Evolutionary conservation across 1,284 basidiomycete species (phyloP).

Genomic region (Cryptococcus floricola): DNA sequence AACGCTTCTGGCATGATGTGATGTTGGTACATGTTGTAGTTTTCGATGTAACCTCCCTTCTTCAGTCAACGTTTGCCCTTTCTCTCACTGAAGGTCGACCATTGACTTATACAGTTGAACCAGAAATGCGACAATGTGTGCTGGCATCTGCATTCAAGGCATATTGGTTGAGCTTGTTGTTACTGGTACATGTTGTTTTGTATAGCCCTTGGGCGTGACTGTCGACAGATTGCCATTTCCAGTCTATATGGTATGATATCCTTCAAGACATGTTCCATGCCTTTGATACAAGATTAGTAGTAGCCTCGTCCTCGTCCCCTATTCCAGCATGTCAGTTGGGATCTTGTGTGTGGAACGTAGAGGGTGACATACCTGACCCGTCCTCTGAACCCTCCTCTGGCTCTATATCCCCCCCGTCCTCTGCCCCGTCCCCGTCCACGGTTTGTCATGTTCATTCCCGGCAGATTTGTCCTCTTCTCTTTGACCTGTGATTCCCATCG

Average conservation of each 20-base stretch:
- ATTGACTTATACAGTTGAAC: too few relatives aligned
- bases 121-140: too few relatives aligned
- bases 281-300: neutral
- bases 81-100: too few relatives aligned
- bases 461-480: conserved; percentile 87
- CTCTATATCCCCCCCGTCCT: conserved; percentile 26
- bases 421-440: conserved; percentile 67
- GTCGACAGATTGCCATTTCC: neutral
- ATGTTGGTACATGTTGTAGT: too few relatives aligned
- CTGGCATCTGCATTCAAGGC: too few relatives aligned
- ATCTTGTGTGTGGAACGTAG: neutral
- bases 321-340: neutral
- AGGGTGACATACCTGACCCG: conserved; percentile 66
- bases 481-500: conserved; percentile 62
- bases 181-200: too few relatives aligned
- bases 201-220: too few relatives aligned
- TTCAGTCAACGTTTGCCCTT: too few relatives aligned
- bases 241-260: neutral
- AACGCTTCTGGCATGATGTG: too few relatives aligned
- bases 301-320: conserved; percentile 18
- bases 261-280: neutral
- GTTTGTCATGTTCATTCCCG: conserved; percentile 63
- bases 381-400: conserved; percentile 66
- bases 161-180: too few relatives aligned
- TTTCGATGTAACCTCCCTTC: too few relatives aligned